Base-by-base conservation (phyloP, 148 eudicot species). In the Beta vulgaris region DNA sequence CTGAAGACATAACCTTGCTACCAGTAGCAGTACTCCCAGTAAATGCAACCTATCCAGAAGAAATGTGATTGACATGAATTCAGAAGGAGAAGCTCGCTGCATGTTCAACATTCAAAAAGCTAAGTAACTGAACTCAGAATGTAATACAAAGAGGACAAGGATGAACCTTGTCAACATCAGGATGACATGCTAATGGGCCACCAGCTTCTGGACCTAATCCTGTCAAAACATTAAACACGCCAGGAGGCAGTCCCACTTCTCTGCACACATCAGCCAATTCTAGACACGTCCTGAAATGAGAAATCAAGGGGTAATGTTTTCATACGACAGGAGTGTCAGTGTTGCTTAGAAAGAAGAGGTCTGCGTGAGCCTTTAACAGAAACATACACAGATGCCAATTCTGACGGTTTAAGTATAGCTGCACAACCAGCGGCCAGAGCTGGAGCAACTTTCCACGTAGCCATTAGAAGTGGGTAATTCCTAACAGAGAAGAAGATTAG, bases 371-470 rank as follows among this genome's bases (percentile, higher is more conserved):
- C 23, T 46, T 14, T 36, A 69, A 55, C 58, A 8, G 39, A 64
- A 9, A 83, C 96, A 77, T 85, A 95, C 99, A 92, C 40, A 26
- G 99, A 92, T 64, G 97, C 90, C 80, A 92, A 69, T 72, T 95
- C 99, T 21, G 99, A 95, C 31, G 99, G 99, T 84, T 95, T 95
- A 75, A 95, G 91, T 77, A 95, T 81, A 69, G 92, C 97, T 79
- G 97, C 84, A 88, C 99, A 95, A 7, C 99, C 99, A 86, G 99
- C 99, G 64, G 99, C 99, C 77, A 95, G 90, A 69, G 99, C 98
- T 73, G 99, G 97, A 79, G 99, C 99, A 81, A 95, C 98, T 88
- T 95, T 95, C 99, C 99, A 95, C 26, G 99, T 88, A 72, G 98
- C 97, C 94, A 95, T 91, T 76, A 95, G 75, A 69, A 95, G 83